Evolutionary conservation across 2,329 filamentous ascomycete genomes (phyloP).

Genomic region (Plenodomus biglobosus): DNA sequence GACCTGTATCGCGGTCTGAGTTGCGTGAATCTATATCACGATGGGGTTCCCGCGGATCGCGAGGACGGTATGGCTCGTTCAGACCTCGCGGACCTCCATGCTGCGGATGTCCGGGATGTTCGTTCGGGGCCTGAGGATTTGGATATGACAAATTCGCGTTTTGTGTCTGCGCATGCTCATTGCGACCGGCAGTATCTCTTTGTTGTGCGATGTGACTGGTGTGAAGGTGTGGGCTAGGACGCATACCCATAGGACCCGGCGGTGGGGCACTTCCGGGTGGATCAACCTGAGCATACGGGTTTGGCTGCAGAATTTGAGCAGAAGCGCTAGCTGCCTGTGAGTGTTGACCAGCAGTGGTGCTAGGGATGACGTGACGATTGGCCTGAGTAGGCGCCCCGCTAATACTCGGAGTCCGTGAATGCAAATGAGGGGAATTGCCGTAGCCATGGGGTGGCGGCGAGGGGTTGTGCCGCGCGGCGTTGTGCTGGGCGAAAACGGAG

Average conservation of each 20-base stretch:
- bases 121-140: constrained; percentile 37
- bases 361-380: constrained; percentile 28
- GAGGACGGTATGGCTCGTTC: constrained; percentile 32
- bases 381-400: constrained; percentile 30
- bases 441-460: constrained; percentile 38
- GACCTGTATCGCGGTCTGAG: constrained; percentile 36
- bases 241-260: constrained; percentile 40
- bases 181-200: constrained; percentile 32
- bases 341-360: constrained; percentile 22
- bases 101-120: constrained; percentile 29
- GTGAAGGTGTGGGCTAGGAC: constrained; percentile 40
- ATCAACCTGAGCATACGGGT: constrained; percentile 43
- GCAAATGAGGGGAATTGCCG: constrained; percentile 38
- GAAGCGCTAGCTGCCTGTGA: constrained; percentile 20
- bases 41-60: constrained; percentile 33
- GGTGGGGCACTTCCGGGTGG: constrained; percentile 34
- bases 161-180: constrained; percentile 38
- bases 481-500: constrained; percentile 39
- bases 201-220: constrained; percentile 33
- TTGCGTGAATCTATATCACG: constrained; percentile 32
- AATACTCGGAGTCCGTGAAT: constrained; percentile 40
- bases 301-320: constrained; percentile 40
- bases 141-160: constrained; percentile 37
- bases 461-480: constrained; percentile 34
- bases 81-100: constrained; percentile 27